Evolutionary conservation across 1,284 basidiomycete species (phyloP).

Genomic region (Spongispora temasekensis): DNA sequence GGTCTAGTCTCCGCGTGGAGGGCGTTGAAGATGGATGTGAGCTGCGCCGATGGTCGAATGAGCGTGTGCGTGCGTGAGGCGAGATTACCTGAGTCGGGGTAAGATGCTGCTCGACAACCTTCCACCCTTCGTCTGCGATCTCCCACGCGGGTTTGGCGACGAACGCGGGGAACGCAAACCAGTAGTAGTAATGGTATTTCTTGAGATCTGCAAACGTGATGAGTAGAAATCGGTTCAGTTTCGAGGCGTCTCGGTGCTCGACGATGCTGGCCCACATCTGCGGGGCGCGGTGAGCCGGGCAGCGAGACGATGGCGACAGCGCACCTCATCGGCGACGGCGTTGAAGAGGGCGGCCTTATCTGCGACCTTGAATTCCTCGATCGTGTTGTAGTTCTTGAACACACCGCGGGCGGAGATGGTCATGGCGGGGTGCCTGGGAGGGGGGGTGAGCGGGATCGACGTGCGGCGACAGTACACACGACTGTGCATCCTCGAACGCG

Average conservation of each 20-base stretch:
- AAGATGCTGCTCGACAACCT: neutral
- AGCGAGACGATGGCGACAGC: slow-evolving; percentile 6
- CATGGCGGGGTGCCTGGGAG: slow-evolving; percentile 42
- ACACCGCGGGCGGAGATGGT: slow-evolving; percentile 55
- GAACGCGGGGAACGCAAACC: slow-evolving; percentile 96
- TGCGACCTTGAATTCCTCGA: slow-evolving; percentile 91
- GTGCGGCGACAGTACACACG: slow-evolving; percentile 36
- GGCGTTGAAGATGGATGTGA: slow-evolving; percentile 45
- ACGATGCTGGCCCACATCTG: slow-evolving; percentile 69
- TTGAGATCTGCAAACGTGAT: slow-evolving; percentile 97
- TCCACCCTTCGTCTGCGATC: slow-evolving; percentile 43
- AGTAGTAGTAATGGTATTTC: slow-evolving; percentile 97
- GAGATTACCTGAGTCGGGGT: neutral
- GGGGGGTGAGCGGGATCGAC: slow-evolving; percentile 12
- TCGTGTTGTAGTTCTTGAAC: slow-evolving; percentile 94
- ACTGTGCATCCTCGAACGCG: slow-evolving; percentile 48
- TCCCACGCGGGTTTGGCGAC: slow-evolving; percentile 88
- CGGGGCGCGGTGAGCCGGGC: slow-evolving; percentile 1
- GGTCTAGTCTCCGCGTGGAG: slow-evolving; percentile 44
- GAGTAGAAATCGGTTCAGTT: slow-evolving; percentile 80
- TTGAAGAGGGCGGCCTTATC: slow-evolving; percentile 90
- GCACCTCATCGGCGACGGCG: slow-evolving; percentile 60
- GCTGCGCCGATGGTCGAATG: neutral
- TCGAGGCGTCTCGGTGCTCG: slow-evolving; percentile 48
- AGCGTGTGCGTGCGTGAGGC: neutral